A percentile compares a stretch with the other conserved stretches of the same genome.
These are phyloP conservation scores for Chrysosporium keratinophilum DNA, from an alignment of 2,329 filamentous ascomycete species.

Conservation along the genomic window DNA sequence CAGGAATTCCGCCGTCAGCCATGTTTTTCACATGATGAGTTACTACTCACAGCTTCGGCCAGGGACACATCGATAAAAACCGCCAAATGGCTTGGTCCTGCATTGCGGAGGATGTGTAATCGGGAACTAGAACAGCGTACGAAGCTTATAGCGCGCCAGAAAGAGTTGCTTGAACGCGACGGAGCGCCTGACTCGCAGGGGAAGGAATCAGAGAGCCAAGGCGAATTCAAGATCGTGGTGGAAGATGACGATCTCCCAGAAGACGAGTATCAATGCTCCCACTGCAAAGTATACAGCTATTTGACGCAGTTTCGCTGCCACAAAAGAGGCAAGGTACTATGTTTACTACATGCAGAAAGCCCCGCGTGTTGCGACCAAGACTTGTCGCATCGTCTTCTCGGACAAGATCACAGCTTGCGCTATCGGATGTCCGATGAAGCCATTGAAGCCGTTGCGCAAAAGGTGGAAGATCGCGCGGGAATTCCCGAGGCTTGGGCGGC, in stretches of 20 bases:
- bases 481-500: constrained; percentile 82
- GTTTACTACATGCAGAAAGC: constrained; percentile 67
- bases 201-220: constrained; percentile 28
- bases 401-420: constrained; percentile 61
- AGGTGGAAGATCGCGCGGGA: constrained; percentile 73
- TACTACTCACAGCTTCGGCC: constrained; percentile 81
- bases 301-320: constrained; percentile 81
- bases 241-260: constrained; percentile 70
- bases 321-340: constrained; percentile 69
- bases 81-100: constrained; percentile 88
- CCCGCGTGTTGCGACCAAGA: constrained; percentile 68
- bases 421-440: constrained; percentile 67
- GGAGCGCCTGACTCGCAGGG: constrained; percentile 36
- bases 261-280: constrained; percentile 82
- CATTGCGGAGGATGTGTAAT: constrained; percentile 64
- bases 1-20: constrained; percentile 83
- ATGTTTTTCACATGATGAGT: constrained; percentile 94
- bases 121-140: constrained; percentile 61
- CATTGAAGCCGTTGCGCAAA: constrained; percentile 57
- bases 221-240: constrained; percentile 52
- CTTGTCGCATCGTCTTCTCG: constrained; percentile 56
- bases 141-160: constrained; percentile 57
- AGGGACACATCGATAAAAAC: constrained; percentile 74
- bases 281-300: constrained; percentile 88
- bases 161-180: constrained; percentile 40